Conservation (phyloP, 148 eudicot genomes). For the Mesembryanthemum crystallinum region DNA sequence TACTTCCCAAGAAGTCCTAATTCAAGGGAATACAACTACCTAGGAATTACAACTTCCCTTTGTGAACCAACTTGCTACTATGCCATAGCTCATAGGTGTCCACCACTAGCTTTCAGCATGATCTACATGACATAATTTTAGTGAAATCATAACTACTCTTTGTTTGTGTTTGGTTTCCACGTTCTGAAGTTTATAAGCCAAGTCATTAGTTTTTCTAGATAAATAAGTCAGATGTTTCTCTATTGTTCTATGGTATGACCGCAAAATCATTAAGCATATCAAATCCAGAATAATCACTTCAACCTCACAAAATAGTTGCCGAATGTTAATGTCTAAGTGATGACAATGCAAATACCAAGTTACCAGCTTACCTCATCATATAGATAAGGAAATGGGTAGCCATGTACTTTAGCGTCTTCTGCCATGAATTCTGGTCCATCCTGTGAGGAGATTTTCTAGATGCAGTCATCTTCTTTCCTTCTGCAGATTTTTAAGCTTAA, state of each 20-base stretch:
- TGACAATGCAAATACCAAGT: not conserved
- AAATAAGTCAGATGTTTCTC: not conserved
- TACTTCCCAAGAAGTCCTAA: too few species aligned
- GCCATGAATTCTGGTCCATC: conserved; percentile 97
- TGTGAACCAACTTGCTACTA: too few species aligned
- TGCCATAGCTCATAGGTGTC: too few species aligned
- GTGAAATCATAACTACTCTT: not conserved
- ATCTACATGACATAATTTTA: too few species aligned
- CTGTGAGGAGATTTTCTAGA: conserved; percentile 42
- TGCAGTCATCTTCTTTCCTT: conserved; percentile 24
- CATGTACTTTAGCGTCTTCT: conserved; percentile 71
- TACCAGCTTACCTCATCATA: conserved; percentile 68
- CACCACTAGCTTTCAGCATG: too few species aligned
- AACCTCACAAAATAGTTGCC: not conserved
- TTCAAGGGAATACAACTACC: too few species aligned
- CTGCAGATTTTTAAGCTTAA: conserved; percentile 31
- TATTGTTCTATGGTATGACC: not conserved
- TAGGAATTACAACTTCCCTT: too few species aligned
- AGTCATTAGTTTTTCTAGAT: not conserved
- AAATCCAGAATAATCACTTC: not conserved
- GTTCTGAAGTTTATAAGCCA: not conserved
- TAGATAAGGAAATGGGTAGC: conserved; percentile 90
- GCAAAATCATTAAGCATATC: not conserved
- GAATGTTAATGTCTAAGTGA: not conserved
- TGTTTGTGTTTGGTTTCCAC: not conserved